Evolutionary conservation across 805 yeast species (phyloP).

Genomic region (Cyberlindnera amylophila): DNA sequence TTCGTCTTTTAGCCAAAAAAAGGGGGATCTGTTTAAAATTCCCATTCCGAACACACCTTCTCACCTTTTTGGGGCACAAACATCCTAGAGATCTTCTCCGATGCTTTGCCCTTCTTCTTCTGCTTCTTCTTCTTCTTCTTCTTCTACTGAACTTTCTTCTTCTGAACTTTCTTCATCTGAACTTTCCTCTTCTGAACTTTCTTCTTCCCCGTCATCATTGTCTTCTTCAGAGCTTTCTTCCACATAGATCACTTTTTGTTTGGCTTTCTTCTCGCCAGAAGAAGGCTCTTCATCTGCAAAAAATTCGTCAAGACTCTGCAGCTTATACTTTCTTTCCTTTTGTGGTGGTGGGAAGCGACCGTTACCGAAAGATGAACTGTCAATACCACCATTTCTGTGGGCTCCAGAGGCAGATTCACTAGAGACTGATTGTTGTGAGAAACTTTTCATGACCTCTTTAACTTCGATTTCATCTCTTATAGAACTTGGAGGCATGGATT

Average conservation of each 20-base stretch:
- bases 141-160: too few relatives aligned
- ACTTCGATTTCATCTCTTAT: slow-evolving; percentile 37
- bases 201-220: slow-evolving; percentile 28
- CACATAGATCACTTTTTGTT: slow-evolving; percentile 14
- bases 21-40: too few relatives aligned
- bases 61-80: too few relatives aligned
- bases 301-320: slow-evolving; percentile 86
- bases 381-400: slow-evolving; percentile 4
- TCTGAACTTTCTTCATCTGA: slow-evolving; percentile 3
- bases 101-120: too few relatives aligned
- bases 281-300: slow-evolving; percentile 46
- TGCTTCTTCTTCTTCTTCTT: too few relatives aligned
- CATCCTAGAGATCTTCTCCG: too few relatives aligned
- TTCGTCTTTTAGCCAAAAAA: too few relatives aligned
- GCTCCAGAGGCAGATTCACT: not conserved
- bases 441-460: slow-evolving; percentile 36
- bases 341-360: slow-evolving; percentile 7
- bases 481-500: slow-evolving; percentile 29
- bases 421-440: slow-evolving; percentile 10
- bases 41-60: too few relatives aligned
- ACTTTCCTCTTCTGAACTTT: slow-evolving; percentile 15
- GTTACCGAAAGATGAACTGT: not conserved
- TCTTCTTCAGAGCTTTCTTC: slow-evolving; percentile 28
- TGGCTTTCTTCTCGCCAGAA: slow-evolving; percentile 1
- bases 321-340: slow-evolving; percentile 41